Evolutionary conservation across 768 basidiomycete species (phyloP), one percentile per base, ranked within the genome.

Genomic region (Agrocybe praecox): DNA sequence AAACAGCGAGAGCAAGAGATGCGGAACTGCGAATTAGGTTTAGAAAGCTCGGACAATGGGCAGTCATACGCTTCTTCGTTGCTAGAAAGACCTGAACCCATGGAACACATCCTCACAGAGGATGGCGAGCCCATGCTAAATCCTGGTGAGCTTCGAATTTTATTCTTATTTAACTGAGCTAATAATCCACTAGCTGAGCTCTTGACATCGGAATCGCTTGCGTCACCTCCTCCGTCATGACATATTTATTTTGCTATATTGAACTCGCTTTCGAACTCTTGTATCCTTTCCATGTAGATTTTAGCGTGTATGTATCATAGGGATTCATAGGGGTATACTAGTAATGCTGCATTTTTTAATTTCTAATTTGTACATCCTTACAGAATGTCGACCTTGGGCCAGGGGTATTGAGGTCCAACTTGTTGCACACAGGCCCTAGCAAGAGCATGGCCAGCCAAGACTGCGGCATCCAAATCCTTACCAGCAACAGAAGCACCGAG

Each of bases 401-500:
- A 80, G 64, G 79, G 72, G 73, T 75, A 83, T 62, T 80, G 79
- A 2, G 81, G 79, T 40, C 81, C 81, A 58, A 80, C 76, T 80
- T 88, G 82, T 66, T 88, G 84, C 50, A 98, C 88, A 76, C 88
- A 90, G 82, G 95, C 92, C 47, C 84, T 76, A 40, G 90, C 96
- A 65, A 97, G 64, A 71, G 86, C 87, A 75, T 98, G 96, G 1
- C 96, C 97, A 24, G 82, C 85, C 74, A 89, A 85, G 57, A 99
- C 83, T 46, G 81, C 81, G 71, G 94, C 88, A 18, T 89, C 87
- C 24, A 93, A 66, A 24, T 68, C 74, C 81, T 93, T 97, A 12
- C 94, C 95, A 33, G 82, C 71, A 50, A 92, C 87, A 54, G 84
- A 79, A 1, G 89, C 96, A 49, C 93, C 97, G 52, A 98, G 74